Base-by-base conservation (phyloP, 805 yeast species). In the Ogataea sp. region DNA sequence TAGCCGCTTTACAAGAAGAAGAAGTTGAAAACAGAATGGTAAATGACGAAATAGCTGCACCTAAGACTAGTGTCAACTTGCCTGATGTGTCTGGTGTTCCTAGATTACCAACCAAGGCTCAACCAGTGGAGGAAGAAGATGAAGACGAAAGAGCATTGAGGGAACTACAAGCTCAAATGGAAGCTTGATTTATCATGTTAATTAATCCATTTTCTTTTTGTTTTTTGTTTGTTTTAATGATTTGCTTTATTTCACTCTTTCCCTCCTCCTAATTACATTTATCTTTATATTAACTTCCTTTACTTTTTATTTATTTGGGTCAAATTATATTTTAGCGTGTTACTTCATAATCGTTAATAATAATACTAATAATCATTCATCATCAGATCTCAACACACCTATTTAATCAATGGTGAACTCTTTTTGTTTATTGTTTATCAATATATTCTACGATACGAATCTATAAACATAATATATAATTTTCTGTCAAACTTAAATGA, bases 131-230 rank as follows among this genome's bases (percentile, higher is more conserved):
- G 32, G 72, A 73, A 23, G 78, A 71, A 33, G 78, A 71, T 34
- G 86, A 80, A 41, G 90, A 83, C 54, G 93, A 83, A 61, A 78
- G 77, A 55, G 94, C 93, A 25, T 69, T 84, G 56, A 75, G 75
- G 53, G 88, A 82, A 42, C 62, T 84, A 47, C 94, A 84, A 59
- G 90, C 87, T 20, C 93, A 84, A 60, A 83, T 84, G 93, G 93
- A 93, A 13, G 67, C 83, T 57, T 82, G 61, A 62, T 25, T 13
- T 23, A 23, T n/a, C n/a, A n/a, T n/a, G n/a, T n/a, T n/a, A n/a
- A n/a, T n/a, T n/a, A n/a, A n/a, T n/a, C n/a, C n/a, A n/a, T n/a
- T n/a, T n/a, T n/a, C n/a, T n/a, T n/a, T n/a, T n/a, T n/a, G n/a
- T n/a, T n/a, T n/a, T n/a, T n/a, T n/a, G n/a, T n/a, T n/a, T n/a